Evolutionary conservation across 768 basidiomycete species (phyloP).

Genomic region (Lepiota brunneoincarnata): DNA sequence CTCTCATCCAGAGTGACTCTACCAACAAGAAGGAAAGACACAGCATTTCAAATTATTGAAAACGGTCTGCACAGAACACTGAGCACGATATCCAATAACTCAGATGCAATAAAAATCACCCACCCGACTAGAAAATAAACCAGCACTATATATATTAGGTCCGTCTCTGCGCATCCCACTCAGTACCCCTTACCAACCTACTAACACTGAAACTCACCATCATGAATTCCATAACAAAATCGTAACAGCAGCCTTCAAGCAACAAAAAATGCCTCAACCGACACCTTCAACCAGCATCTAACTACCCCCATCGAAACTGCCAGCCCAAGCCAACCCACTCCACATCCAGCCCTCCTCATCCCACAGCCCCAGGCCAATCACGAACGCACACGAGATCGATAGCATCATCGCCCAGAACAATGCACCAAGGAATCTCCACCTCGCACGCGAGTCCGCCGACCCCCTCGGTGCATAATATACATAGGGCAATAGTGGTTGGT

Average conservation of each 20-base stretch:
- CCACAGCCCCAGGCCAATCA: slow-evolving; percentile 25
- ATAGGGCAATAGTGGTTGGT: slow-evolving; percentile 32
- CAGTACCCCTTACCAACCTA: neutral
- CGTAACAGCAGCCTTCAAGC: neutral
- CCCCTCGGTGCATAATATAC: slow-evolving; percentile 34
- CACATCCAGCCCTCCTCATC: slow-evolving; percentile 17
- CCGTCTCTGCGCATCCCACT: neutral
- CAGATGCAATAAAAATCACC: too few species aligned
- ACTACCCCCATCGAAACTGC: neutral
- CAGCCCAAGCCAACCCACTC: neutral
- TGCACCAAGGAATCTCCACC: slow-evolving; percentile 33
- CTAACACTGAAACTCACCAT: neutral
- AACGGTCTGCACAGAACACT: too few species aligned
- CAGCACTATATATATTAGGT: too few species aligned
- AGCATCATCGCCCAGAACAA: slow-evolving; percentile 27
- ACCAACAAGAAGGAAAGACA: too few species aligned
- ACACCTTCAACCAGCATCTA: slow-evolving; percentile 3
- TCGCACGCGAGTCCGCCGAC: slow-evolving; percentile 34
- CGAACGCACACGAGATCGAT: slow-evolving; percentile 24
- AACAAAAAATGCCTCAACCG: neutral
- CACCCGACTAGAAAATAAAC: too few species aligned
- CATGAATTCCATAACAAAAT: neutral
- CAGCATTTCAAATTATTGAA: too few species aligned
- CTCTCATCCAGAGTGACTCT: too few species aligned
- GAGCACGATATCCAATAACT: too few species aligned